Evolutionary conservation across 371 early-diverging fungal genomes (phyloP).

Genomic region (Ordospora colligata): DNA sequence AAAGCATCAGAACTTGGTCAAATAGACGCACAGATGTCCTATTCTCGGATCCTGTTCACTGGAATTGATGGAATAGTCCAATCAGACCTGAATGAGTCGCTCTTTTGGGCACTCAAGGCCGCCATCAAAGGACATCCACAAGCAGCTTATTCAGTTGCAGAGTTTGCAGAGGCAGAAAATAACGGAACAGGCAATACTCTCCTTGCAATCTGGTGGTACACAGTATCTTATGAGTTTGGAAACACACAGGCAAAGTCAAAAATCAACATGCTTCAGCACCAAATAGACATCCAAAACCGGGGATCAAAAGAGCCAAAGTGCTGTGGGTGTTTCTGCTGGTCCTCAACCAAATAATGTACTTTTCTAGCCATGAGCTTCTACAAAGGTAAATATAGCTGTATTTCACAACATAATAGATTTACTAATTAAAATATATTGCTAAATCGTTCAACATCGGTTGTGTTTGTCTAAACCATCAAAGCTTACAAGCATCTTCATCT

Average conservation of each 20-base stretch:
- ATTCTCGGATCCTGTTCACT: conserved; percentile 38
- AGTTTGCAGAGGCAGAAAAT: conserved; percentile 41
- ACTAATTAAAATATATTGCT: conserved; percentile 15
- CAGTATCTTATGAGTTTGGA: conserved; percentile 45
- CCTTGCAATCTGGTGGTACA: conserved; percentile 59
- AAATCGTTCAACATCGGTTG: background rate
- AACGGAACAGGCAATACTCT: conserved; percentile 35
- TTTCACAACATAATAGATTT: background rate
- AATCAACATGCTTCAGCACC: conserved; percentile 2
- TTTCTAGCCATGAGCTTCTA: background rate
- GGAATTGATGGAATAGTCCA: conserved; percentile 10
- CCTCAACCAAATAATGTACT: background rate
- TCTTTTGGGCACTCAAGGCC: conserved; percentile 47
- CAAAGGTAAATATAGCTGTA: background rate
- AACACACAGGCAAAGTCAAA: conserved; percentile 22
- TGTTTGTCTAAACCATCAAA: background rate
- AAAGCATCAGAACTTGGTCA: conserved; percentile 57
- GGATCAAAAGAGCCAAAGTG: conserved; percentile 11
- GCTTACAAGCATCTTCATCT: background rate
- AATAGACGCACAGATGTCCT: conserved; percentile 46
- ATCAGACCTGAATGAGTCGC: conserved; percentile 22
- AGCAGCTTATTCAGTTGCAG: conserved; percentile 48
- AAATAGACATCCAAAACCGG: conserved; percentile 24
- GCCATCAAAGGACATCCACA: conserved; percentile 39
- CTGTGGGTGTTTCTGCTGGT: background rate